Conservation (phyloP, 345 rosid species). For the Acer saccharum region DNA sequence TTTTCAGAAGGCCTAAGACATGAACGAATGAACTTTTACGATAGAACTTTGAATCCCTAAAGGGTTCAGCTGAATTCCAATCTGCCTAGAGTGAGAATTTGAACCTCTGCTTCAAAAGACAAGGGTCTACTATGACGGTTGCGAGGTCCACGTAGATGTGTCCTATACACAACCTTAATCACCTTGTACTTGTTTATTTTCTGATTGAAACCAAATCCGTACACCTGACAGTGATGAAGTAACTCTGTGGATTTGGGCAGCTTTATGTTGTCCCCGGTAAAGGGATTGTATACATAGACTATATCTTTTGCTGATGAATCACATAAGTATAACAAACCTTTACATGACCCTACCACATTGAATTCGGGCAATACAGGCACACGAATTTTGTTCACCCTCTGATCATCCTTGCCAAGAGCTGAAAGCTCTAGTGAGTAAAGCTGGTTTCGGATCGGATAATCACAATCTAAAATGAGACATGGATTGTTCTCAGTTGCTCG, state of each 20-base stretch:
- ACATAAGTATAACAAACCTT: constrained; percentile 45
- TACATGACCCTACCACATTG: constrained; percentile 45
- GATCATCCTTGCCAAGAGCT: background rate
- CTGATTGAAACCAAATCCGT: constrained; percentile 48
- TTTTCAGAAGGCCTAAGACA: constrained; percentile 8
- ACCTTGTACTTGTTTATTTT: constrained; percentile 23
- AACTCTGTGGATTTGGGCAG: constrained; percentile 40
- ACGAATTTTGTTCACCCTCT: constrained; percentile 29
- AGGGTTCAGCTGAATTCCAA: background rate
- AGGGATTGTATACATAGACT: constrained; percentile 41
- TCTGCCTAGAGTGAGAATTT: constrained; percentile 10
- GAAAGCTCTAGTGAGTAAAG: constrained; percentile 40
- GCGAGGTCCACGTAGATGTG: background rate
- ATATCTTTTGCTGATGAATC: constrained; percentile 27
- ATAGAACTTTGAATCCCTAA: background rate
- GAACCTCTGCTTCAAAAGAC: constrained; percentile 34
- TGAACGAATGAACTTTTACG: background rate
- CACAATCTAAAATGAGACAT: constrained; percentile 45
- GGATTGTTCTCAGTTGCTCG: constrained; percentile 25
- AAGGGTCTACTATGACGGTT: constrained; percentile 6
- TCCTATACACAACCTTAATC: constrained; percentile 29
- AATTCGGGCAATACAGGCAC: constrained; percentile 40
- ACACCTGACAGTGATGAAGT: constrained; percentile 32
- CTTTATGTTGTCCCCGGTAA: constrained; percentile 30
- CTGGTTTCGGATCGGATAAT: constrained; percentile 39